A percentile compares a stretch with the other conserved stretches of the same genome.
These are phyloP conservation scores for Picea abies DNA, from an alignment of 83 land plant species.

Conservation along the genomic window DNA sequence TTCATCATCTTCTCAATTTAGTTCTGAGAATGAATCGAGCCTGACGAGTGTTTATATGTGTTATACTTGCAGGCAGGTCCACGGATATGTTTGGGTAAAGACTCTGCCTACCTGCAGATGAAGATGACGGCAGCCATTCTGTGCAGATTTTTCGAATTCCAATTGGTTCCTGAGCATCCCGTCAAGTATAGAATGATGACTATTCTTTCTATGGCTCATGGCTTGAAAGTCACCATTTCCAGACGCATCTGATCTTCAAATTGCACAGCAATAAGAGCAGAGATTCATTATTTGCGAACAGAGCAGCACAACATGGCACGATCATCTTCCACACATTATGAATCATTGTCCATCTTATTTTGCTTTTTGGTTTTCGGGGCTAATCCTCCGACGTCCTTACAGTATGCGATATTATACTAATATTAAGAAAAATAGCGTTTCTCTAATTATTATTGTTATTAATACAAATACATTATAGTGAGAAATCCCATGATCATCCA, in stretches of 20 bases:
- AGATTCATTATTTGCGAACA: no score
- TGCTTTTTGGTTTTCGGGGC: no score
- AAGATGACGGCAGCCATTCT: constrained; percentile 83
- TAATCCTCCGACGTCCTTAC: no score
- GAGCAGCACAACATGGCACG: no score
- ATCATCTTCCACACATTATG: no score
- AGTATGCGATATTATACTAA: no score
- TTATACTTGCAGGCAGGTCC: constrained; percentile 75
- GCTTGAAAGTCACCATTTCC: constrained; percentile 56
- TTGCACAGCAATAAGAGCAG: no score
- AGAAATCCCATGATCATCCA: no score
- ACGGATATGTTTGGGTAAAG: constrained; percentile 92
- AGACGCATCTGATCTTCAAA: constrained; percentile 15
- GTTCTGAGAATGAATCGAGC: neutral
- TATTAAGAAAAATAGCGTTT: no score
- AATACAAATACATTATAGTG: no score
- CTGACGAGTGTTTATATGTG: neutral
- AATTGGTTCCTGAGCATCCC: constrained; percentile 51
- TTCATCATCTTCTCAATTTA: neutral
- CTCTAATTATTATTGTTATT: no score
- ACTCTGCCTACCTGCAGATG: constrained; percentile 97
- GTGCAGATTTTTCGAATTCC: constrained; percentile 79
- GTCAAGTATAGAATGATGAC: constrained; percentile 93
- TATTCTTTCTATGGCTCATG: constrained; percentile 85
- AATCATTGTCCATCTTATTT: no score